Conservation (phyloP, 768 basidiomycete species). For the Leccinum disarticulatum region DNA sequence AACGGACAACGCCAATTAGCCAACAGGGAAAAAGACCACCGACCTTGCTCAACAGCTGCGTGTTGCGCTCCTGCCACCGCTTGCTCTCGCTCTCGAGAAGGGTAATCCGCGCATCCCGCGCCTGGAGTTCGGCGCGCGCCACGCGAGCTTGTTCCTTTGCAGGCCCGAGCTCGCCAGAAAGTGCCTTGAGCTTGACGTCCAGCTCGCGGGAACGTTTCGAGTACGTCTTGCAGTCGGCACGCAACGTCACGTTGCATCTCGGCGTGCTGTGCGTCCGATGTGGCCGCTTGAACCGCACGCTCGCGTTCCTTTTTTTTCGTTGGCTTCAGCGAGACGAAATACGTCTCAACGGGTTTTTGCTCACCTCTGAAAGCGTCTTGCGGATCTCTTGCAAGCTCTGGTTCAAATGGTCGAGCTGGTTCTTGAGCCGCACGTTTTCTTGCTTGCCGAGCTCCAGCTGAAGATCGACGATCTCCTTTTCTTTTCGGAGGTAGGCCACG, state of each 20-base stretch:
- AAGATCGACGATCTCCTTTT: slow-evolving; percentile 90
- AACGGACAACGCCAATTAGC: not conserved
- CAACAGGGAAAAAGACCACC: slow-evolving; percentile 1
- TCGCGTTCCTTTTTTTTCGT: slow-evolving; percentile 60
- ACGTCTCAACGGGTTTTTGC: slow-evolving; percentile 5
- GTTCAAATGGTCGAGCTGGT: slow-evolving; percentile 67
- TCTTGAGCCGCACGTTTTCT: slow-evolving; percentile 71
- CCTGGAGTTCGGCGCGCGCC: slow-evolving; percentile 72
- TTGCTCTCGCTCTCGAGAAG: slow-evolving; percentile 75
- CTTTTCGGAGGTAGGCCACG: slow-evolving; percentile 79
- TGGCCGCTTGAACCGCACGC: slow-evolving; percentile 64
- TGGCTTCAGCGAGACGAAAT: not conserved
- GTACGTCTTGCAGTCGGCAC: slow-evolving; percentile 73
- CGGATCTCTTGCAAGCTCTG: slow-evolving; percentile 71
- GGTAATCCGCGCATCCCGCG: slow-evolving; percentile 61
- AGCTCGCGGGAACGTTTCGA: slow-evolving; percentile 67
- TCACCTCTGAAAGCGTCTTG: slow-evolving; percentile 67
- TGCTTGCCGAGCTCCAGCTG: slow-evolving; percentile 79
- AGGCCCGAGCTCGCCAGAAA: slow-evolving; percentile 69
- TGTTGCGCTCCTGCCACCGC: slow-evolving; percentile 83
- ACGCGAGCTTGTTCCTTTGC: slow-evolving; percentile 67
- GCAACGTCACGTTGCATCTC: slow-evolving; percentile 86
- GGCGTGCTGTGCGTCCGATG: slow-evolving; percentile 76
- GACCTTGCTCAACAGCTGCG: slow-evolving; percentile 80
- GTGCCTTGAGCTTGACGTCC: slow-evolving; percentile 56